Evolutionary conservation across 768 basidiomycete genomes (phyloP).

Genomic region (Trametes villosa): DNA sequence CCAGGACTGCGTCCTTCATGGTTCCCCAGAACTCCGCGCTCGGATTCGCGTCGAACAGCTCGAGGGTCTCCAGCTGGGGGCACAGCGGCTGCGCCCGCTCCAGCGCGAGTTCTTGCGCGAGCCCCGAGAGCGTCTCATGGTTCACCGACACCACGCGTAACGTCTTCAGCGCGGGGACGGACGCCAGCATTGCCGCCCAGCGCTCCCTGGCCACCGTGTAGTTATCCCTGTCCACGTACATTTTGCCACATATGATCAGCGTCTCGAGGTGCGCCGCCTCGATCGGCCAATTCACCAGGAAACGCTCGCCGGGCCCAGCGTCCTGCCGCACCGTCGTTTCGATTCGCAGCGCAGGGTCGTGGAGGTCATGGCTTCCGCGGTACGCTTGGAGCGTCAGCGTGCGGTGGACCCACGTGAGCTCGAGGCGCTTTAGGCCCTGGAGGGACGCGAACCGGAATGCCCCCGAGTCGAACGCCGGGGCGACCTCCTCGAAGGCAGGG

Average conservation of each 20-base stretch:
- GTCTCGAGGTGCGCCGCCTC: slow-evolving; percentile 1
- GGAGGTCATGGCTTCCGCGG: background rate
- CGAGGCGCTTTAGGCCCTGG: no score
- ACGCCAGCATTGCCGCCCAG: no score
- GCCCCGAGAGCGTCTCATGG: background rate
- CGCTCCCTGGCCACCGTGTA: no score
- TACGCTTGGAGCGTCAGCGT: background rate
- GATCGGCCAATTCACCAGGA: background rate
- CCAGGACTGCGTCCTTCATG: background rate
- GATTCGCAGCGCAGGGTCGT: background rate
- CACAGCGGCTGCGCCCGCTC: background rate
- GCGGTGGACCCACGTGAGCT: background rate
- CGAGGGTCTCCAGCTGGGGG: slow-evolving; percentile 1
- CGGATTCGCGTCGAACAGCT: background rate
- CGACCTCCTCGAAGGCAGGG: background rate
- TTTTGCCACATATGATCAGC: slow-evolving; percentile 2
- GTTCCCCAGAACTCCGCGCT: background rate
- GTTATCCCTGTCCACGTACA: no score
- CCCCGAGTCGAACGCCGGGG: background rate
- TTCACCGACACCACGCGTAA: background rate
- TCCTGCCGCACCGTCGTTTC: background rate
- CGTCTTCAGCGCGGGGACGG: slow-evolving; percentile 1
- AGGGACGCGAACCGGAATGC: no score
- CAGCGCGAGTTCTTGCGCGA: background rate
- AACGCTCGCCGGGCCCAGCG: background rate